Base-by-base conservation (phyloP, 148 eudicot genomes). In the Salicornia ramosissima region DNA sequence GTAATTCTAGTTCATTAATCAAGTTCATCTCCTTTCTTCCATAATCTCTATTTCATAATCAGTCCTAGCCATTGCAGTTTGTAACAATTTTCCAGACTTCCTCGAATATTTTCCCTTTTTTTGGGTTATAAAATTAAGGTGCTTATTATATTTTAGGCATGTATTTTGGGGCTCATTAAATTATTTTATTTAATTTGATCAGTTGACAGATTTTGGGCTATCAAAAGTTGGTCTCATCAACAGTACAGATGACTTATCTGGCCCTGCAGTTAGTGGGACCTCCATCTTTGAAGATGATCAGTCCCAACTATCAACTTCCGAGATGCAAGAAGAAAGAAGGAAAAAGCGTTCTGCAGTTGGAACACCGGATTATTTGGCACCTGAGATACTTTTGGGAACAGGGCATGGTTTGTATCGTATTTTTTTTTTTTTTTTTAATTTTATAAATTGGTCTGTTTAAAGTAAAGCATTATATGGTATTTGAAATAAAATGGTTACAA, bases 211-310 rank as follows among this genome's bases (percentile, higher is more conserved):
- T 72, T 94, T 94, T 86, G 99, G 99, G 78, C 96, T 94, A 57
- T 94, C 99, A 66, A 94, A 89, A 80, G 99, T 94, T 82, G 99
- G 99, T 78, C 99, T 94, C 72, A 94, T 94, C 84, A 94, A 94
- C 84, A 94, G 99, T 79, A 94, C 99, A 12, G 99, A 90, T 73
- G 98, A 94, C 77, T 86, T 94, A 70, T 88, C 99, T 75, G 97
- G 96, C 63, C 99, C 99, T 74, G 91, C 89, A 18, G 91, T 81
- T 65, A 84, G 84, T 78, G 93, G 82, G 69, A 71, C 92, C 42
- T 77, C 92, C 25, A 71, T 87, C 28, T 76, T 86, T 79, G 92
- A 81, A 64, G 97, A 87, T 62, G 89, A 86, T 68, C 86, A 85
- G 61, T 75, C 90, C 60, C 85, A 88, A 50, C 71, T 78, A 64